Evolutionary conservation across 805 yeast species (phyloP).

Genomic region (Cyberlindnera americana): DNA sequence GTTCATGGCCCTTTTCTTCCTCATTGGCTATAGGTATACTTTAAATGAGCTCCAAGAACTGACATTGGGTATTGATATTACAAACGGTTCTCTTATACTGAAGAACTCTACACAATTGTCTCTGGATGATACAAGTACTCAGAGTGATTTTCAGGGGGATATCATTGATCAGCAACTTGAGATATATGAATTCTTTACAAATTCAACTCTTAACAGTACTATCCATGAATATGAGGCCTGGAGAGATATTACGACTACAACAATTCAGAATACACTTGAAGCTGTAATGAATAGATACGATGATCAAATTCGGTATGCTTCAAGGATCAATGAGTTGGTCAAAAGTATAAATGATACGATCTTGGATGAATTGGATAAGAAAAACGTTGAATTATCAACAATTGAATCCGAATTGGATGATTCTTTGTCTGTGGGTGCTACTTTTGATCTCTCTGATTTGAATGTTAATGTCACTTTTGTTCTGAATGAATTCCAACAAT

Average conservation of each 20-base stretch:
- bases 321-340: background rate
- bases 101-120: conserved; percentile 1
- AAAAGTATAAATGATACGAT: conserved; percentile 4
- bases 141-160: background rate
- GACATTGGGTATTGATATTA: background rate
- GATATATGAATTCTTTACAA: background rate
- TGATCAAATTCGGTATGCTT: background rate
- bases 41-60: background rate
- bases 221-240: background rate
- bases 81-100: background rate
- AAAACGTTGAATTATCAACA: background rate
- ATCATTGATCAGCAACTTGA: background rate
- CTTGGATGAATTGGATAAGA: background rate
- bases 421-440: conserved; percentile 7
- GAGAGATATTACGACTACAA: conserved; percentile 2
- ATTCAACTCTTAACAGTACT: background rate
- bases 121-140: background rate
- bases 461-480: conserved; percentile 2
- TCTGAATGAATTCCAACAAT: background rate
- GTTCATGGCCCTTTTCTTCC: background rate
- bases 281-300: background rate
- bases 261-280: conserved; percentile 2
- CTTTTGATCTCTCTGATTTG: conserved; percentile 4
- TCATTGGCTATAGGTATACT: conserved; percentile 1
- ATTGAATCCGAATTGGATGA: conserved; percentile 3